Evolutionary conservation across 441 rosid species (phyloP).

Genomic region (Metrosideros polymorpha): DNA sequence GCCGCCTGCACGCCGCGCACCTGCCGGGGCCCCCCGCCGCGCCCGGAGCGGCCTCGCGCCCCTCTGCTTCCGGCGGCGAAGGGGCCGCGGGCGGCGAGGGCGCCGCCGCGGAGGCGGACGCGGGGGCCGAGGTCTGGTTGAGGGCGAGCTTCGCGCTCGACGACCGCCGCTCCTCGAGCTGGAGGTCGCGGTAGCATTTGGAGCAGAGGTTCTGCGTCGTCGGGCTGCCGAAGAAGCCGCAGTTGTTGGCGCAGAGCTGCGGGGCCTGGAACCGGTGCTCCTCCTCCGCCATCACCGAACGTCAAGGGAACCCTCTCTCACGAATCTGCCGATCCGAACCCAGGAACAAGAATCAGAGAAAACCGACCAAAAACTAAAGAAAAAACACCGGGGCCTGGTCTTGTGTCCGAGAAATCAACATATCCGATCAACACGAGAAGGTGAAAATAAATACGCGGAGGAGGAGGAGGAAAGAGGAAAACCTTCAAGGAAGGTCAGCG

Average conservation of each 20-base stretch:
- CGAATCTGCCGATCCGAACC: background rate
- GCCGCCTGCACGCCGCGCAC: constrained; percentile 42
- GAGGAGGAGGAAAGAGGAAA: background rate
- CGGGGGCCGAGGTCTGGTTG: constrained; percentile 26
- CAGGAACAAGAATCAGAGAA: background rate
- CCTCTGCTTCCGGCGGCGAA: background rate
- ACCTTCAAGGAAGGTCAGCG: background rate
- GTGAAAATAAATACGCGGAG: background rate
- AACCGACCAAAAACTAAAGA: background rate
- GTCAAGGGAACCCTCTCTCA: background rate
- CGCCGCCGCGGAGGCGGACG: constrained; percentile 7
- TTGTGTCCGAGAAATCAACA: background rate
- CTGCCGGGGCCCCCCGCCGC: constrained; percentile 17
- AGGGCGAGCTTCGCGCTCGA: constrained; percentile 19
- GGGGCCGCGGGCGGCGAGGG: background rate
- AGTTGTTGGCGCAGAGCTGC: constrained; percentile 45
- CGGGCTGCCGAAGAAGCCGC: constrained; percentile 45
- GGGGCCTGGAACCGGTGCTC: constrained; percentile 61
- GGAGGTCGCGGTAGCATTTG: constrained; percentile 35
- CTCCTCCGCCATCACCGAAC: constrained; percentile 58
- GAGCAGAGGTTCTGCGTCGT: constrained; percentile 50
- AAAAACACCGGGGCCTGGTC: background rate
- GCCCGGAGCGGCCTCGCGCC: background rate
- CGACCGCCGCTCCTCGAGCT: constrained; percentile 35
- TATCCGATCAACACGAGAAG: background rate